Conservation (phyloP, 1,284 basidiomycete genomes). For the Phylloporus sp. region DNA sequence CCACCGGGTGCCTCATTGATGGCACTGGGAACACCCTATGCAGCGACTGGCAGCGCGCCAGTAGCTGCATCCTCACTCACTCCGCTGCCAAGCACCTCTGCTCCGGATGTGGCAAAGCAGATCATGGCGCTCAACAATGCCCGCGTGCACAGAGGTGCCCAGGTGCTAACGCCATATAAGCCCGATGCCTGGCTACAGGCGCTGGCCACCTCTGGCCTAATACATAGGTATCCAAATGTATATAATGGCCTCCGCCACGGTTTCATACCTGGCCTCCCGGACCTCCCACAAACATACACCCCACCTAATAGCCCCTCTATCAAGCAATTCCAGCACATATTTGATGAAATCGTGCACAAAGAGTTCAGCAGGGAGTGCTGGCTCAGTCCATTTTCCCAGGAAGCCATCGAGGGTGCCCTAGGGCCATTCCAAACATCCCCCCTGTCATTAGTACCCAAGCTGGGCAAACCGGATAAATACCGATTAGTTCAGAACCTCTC, state of each 20-base stretch:
- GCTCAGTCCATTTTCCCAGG: too few species aligned
- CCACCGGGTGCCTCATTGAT: neutral
- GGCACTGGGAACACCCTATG: neutral
- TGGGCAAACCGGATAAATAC: constrained; percentile 33
- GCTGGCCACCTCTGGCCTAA: too few species aligned
- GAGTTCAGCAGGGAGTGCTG: too few species aligned
- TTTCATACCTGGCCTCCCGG: too few species aligned
- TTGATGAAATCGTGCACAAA: too few species aligned
- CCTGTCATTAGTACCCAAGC: constrained; percentile 40
- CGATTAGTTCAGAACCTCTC: constrained; percentile 40
- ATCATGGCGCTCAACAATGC: neutral
- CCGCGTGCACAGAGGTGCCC: neutral
- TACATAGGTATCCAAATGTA: too few species aligned
- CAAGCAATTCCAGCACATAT: too few species aligned
- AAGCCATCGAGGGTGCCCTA: neutral
- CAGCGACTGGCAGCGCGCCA: neutral
- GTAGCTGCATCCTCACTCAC: neutral
- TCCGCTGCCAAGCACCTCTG: neutral
- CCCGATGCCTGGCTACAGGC: too few species aligned
- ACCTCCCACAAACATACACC: too few species aligned
- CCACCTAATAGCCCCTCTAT: too few species aligned
- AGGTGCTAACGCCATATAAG: neutral
- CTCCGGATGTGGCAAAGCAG: neutral
- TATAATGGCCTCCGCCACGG: too few species aligned
- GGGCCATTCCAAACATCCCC: constrained; percentile 26